Evolutionary conservation across 106 monocot genomes (phyloP).

Genomic region (Acorus calamus): DNA sequence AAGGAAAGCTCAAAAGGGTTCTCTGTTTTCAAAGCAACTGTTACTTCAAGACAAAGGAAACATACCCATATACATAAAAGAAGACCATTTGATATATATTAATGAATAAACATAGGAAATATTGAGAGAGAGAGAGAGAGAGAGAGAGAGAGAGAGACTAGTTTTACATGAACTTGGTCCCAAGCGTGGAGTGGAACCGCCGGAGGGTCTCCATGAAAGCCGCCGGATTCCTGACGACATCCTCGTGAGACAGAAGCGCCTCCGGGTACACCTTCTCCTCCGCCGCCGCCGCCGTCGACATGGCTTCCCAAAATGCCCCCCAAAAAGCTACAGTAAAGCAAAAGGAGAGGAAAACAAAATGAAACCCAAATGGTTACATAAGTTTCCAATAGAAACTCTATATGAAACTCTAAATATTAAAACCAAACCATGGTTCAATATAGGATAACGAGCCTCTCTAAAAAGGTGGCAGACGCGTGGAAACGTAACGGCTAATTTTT

Average conservation of each 20-base stretch:
- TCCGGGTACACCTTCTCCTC: conserved; percentile 40
- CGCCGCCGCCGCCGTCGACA: too few relatives aligned
- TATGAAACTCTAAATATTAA: too few relatives aligned
- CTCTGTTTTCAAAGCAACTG: neutral
- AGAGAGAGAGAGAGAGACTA: neutral
- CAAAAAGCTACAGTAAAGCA: too few relatives aligned
- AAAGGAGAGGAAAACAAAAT: too few relatives aligned
- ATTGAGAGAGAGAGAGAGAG: neutral
- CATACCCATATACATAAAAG: neutral
- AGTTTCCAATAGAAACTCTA: too few relatives aligned
- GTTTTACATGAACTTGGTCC: conserved; percentile 67
- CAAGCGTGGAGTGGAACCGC: conserved; percentile 52
- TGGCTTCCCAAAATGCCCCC: too few relatives aligned
- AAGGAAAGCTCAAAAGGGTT: neutral
- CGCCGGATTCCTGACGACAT: conserved; percentile 23
- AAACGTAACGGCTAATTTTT: too few relatives aligned
- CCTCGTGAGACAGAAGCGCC: conserved; percentile 44
- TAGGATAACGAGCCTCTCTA: too few relatives aligned
- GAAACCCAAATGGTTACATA: too few relatives aligned
- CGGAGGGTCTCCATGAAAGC: conserved; percentile 53
- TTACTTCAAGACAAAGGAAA: neutral
- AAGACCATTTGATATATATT: neutral
- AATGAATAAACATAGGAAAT: neutral
- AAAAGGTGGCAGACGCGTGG: too few relatives aligned
- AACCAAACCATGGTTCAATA: too few relatives aligned